A percentile compares a stretch with the other conserved stretches of the same genome.
These are phyloP conservation scores for Backusella morwellensis DNA, from an alignment of 192 early-diverging fungal species.

Conservation along the genomic window DNA sequence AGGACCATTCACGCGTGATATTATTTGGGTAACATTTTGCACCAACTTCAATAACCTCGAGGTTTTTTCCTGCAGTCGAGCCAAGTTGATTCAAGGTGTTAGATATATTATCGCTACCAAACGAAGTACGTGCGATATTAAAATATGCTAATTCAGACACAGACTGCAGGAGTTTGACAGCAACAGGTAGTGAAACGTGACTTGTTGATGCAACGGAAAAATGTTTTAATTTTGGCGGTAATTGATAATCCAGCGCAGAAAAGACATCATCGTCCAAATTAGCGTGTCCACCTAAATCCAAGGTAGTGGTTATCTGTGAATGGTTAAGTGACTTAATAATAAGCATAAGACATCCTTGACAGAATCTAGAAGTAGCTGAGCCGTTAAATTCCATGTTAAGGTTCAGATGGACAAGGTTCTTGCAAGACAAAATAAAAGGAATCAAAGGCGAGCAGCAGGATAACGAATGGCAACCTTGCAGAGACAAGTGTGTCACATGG, in stretches of 20 bases:
- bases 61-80: background rate
- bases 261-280: background rate
- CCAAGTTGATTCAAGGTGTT: background rate
- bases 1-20: background rate
- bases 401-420: background rate
- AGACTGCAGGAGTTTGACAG: background rate
- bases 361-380: background rate
- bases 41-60: background rate
- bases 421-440: background rate
- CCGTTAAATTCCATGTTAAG: slow-evolving; percentile 13
- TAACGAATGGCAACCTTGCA: slow-evolving; percentile 9
- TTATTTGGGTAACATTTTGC: background rate
- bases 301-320: background rate
- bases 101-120: background rate
- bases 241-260: background rate
- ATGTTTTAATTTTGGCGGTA: background rate
- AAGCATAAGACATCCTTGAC: background rate
- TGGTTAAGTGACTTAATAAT: background rate
- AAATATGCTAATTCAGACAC: background rate
- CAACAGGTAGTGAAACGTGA: background rate
- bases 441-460: slow-evolving; percentile 5
- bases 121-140: slow-evolving; percentile 1
- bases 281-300: slow-evolving; percentile 4
- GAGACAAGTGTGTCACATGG: slow-evolving; percentile 3
- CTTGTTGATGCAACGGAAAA: background rate